Evolutionary conservation across 2,329 filamentous ascomycete species (phyloP).

Genomic region (Penicillium psychrosexuale): DNA sequence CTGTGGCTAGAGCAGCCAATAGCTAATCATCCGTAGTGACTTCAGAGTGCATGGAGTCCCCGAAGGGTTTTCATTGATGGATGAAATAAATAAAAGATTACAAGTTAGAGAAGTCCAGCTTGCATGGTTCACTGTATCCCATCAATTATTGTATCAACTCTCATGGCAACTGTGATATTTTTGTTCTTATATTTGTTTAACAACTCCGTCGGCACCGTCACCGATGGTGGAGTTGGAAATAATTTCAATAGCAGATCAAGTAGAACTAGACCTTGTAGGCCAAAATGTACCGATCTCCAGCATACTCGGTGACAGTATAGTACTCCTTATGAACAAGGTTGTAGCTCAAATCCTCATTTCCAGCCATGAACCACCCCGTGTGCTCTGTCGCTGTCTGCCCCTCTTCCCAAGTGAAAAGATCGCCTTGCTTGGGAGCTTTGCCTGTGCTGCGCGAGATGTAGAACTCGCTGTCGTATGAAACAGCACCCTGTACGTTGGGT

Average conservation of each 20-base stretch:
- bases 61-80: no score
- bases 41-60: no score
- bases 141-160: neutral
- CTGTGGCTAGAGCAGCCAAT: no score
- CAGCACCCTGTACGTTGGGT: constrained; percentile 35
- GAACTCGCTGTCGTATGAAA: constrained; percentile 30
- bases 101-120: no score
- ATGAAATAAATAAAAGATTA: no score
- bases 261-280: constrained; percentile 7
- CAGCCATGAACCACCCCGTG: constrained; percentile 20
- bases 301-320: constrained; percentile 25
- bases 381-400: constrained; percentile 23
- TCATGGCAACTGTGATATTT: neutral
- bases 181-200: neutral
- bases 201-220: neutral
- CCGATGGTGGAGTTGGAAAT: neutral
- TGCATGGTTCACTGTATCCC: no score
- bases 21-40: no score
- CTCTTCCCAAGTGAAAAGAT: constrained; percentile 34
- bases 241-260: neutral
- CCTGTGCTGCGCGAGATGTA: constrained; percentile 37
- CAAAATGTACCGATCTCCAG: constrained; percentile 7
- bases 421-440: constrained; percentile 24
- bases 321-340: constrained; percentile 25
- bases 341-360: constrained; percentile 37